These are phyloP conservation scores for Knufia petricola DNA, from an alignment of 2,329 filamentous ascomycete species.

Conservation along the genomic window DNA sequence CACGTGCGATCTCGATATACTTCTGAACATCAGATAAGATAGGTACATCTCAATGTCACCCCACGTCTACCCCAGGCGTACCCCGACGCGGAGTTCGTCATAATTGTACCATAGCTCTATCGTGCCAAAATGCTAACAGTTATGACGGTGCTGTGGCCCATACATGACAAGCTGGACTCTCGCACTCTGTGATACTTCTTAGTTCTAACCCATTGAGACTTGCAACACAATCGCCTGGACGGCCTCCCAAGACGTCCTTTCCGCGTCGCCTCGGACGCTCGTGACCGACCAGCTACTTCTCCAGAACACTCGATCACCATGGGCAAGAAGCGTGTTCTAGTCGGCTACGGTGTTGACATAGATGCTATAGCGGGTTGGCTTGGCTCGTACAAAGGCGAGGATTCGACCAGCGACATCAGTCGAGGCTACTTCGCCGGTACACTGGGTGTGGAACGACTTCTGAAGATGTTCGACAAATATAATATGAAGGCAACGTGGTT, in stretches of 20 bases:
- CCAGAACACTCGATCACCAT: conserved; percentile 12
- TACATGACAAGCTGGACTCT: too few relatives aligned
- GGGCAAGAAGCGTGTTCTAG: conserved; percentile 43
- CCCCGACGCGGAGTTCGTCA: background rate
- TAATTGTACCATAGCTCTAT: too few relatives aligned
- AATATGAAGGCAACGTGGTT: conserved; percentile 61
- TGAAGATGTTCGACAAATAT: conserved; percentile 64
- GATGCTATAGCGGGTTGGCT: conserved; percentile 71
- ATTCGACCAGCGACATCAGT: conserved; percentile 62
- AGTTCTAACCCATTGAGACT: too few relatives aligned
- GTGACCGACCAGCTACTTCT: background rate
- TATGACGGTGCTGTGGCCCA: too few relatives aligned
- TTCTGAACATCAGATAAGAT: background rate
- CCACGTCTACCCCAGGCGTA: background rate
- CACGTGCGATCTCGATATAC: too few relatives aligned
- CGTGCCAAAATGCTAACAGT: too few relatives aligned
- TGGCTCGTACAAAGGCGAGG: conserved; percentile 64
- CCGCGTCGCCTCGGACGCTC: too few relatives aligned
- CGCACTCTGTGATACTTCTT: too few relatives aligned
- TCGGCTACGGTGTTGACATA: conserved; percentile 61
- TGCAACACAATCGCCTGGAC: too few relatives aligned
- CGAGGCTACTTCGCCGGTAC: conserved; percentile 61
- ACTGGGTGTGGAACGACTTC: conserved; percentile 52
- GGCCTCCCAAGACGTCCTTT: too few relatives aligned
- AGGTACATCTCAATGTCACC: background rate